Conservation (phyloP, 768 basidiomycete genomes). For the Tulasnella calospora region DNA sequence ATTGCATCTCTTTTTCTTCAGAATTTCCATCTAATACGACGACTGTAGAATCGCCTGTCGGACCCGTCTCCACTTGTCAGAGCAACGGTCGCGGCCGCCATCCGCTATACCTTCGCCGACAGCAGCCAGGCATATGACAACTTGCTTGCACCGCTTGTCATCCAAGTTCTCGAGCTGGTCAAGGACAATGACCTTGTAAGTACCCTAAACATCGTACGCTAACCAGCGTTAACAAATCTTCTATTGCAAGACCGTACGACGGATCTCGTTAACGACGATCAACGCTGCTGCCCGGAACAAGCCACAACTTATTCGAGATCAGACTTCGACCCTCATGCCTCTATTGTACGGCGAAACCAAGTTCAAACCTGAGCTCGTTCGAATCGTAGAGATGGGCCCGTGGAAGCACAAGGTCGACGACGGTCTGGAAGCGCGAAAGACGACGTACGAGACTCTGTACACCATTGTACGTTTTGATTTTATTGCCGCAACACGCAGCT, state of each 20-base stretch:
- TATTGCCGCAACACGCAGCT: not conserved
- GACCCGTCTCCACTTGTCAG: constrained; percentile 67
- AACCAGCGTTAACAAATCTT: not conserved
- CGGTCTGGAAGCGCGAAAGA: constrained; percentile 92
- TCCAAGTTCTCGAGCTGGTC: constrained; percentile 89
- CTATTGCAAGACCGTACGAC: constrained; percentile 71
- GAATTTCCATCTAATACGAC: not conserved
- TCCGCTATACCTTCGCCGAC: constrained; percentile 87
- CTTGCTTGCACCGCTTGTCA: constrained; percentile 76
- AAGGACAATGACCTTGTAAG: constrained; percentile 65
- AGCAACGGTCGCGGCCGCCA: constrained; percentile 86
- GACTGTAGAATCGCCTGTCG: constrained; percentile 54
- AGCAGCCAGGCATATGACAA: constrained; percentile 82
- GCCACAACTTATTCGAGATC: constrained; percentile 83
- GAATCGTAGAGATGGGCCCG: constrained; percentile 93
- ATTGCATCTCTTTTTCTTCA: not conserved
- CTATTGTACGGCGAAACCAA: constrained; percentile 80
- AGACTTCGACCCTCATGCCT: constrained; percentile 69
- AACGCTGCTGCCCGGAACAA: constrained; percentile 96
- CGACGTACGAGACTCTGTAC: constrained; percentile 95
- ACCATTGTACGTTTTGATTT: constrained; percentile 61
- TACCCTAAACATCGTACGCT: not conserved
- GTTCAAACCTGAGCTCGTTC: constrained; percentile 71
- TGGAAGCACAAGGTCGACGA: constrained; percentile 98
- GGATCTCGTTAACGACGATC: constrained; percentile 80